Evolutionary conservation across 257 asterid species (phyloP).

Genomic region (Apocynum venetum): DNA sequence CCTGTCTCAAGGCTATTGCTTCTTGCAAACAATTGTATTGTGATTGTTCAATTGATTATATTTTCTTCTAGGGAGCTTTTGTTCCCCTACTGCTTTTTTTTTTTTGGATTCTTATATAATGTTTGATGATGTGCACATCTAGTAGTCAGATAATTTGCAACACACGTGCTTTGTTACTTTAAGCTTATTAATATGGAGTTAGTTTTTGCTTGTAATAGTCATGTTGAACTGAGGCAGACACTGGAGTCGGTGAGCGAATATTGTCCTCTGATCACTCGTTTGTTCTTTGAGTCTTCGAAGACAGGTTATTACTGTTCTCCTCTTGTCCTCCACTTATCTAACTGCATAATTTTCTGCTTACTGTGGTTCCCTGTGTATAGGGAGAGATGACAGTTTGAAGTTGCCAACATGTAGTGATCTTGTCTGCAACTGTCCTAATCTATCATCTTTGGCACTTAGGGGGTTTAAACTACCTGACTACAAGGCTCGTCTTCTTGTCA

Average conservation of each 20-base stretch:
- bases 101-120: neutral
- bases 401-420: slow-evolving; percentile 58
- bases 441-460: slow-evolving; percentile 65
- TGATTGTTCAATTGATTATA: neutral
- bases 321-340: slow-evolving; percentile 7
- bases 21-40: neutral
- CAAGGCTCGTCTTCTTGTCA: slow-evolving; percentile 55
- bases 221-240: slow-evolving; percentile 62
- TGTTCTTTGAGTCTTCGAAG: slow-evolving; percentile 67
- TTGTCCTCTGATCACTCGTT: slow-evolving; percentile 68
- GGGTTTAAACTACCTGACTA: slow-evolving; percentile 69
- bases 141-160: neutral
- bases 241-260: slow-evolving; percentile 67
- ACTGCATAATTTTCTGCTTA: slow-evolving; percentile 23
- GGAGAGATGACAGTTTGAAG: slow-evolving; percentile 83
- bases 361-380: slow-evolving; percentile 31
- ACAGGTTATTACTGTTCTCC: slow-evolving; percentile 41
- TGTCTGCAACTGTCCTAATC: slow-evolving; percentile 53
- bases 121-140: slow-evolving; percentile 1
- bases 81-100: neutral
- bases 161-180: neutral
- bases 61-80: neutral
- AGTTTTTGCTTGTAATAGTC: slow-evolving; percentile 34
- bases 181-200: neutral
- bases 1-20: neutral